Evolutionary conservation across 306 rosid genomes (phyloP), one percentile per base, ranked within the genome.

Genomic region (Castanopsis chinensis): DNA sequence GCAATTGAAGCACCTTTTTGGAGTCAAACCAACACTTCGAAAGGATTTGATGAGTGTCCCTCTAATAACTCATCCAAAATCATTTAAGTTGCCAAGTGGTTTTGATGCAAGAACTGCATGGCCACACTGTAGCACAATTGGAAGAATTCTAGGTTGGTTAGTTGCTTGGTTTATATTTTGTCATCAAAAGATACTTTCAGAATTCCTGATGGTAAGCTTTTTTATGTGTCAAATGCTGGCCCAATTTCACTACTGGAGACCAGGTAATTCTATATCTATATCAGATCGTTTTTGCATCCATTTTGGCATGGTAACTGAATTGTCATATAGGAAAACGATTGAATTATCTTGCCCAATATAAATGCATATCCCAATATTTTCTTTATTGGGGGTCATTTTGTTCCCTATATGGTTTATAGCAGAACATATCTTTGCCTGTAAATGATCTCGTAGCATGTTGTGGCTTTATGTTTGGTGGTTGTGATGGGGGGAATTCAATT

Each of bases 51-150:
- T 27, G 37, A 76, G 87, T 74, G 67, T 79, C 57, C 98, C 91
- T 51, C 78, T 82, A 17, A 52, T 83, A 60, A 45, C 88, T 80
- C 92, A 95, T 82, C 84, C 97, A 53, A 90, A 88, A 70, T 88
- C 96, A n/a, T 82, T 84, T 78, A 88, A 90, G 80, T 83, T 92
- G 89, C 98, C 97, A 5, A 82, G 60, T 69, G 59, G 63, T 25
- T 95, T 95, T 75, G 99, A 95, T 86, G 97, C 99, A 49, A 95
- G 97, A 92, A 86, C 89, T 28, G 91, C 91, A 76, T 92, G 98
- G 99, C 75, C 95, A 0, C 83, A 91, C 33, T 92, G 99, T 74
- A 85, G 72, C 88, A 85, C 90, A 54, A 90, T 95, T 80, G 95
- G 92, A 76, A 89, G 86, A 82, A 92, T 95, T 85, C 85, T 95